phyloP scores from a whole-genome alignment of 805 yeast species.

The Ogataea pignaliae region DNA sequence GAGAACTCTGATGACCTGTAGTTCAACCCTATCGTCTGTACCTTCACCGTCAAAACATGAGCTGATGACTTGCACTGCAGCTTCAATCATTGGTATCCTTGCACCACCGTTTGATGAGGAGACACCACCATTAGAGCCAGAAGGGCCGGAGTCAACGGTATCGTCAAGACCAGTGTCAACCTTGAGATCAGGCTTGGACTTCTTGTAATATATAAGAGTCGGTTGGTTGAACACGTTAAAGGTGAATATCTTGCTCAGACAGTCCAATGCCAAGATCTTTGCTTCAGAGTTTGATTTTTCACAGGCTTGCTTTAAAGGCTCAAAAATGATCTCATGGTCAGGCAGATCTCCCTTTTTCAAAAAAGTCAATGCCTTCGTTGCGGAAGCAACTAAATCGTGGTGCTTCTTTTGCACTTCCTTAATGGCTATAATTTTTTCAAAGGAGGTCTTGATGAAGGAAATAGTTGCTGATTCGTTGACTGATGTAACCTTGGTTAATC shows the following conservation, averaged over 20 bases:
- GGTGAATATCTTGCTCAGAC: conserved; percentile 84
- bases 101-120: conserved; percentile 24
- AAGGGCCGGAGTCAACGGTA: conserved; percentile 35
- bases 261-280: conserved; percentile 73
- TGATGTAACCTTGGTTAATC: conserved; percentile 2
- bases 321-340: conserved; percentile 57
- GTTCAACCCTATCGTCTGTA: conserved; percentile 82
- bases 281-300: conserved; percentile 62
- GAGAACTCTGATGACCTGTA: conserved; percentile 89
- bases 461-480: conserved; percentile 27
- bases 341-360: conserved; percentile 38
- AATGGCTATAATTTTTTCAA: conserved; percentile 28
- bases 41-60: conserved; percentile 89
- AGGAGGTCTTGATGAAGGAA: conserved; percentile 29
- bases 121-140: conserved; percentile 39
- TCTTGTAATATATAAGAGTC: conserved; percentile 41
- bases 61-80: conserved; percentile 78
- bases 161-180: conserved; percentile 40
- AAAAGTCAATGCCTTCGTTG: conserved; percentile 39
- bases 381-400: conserved; percentile 33
- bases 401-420: conserved; percentile 39
- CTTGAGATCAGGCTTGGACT: conserved; percentile 20
- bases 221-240: conserved; percentile 69
- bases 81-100: conserved; percentile 62
- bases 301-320: conserved; percentile 72